Conservation (phyloP, 2,329 filamentous ascomycete genomes). For the Aspergillus novoparasiticus region DNA sequence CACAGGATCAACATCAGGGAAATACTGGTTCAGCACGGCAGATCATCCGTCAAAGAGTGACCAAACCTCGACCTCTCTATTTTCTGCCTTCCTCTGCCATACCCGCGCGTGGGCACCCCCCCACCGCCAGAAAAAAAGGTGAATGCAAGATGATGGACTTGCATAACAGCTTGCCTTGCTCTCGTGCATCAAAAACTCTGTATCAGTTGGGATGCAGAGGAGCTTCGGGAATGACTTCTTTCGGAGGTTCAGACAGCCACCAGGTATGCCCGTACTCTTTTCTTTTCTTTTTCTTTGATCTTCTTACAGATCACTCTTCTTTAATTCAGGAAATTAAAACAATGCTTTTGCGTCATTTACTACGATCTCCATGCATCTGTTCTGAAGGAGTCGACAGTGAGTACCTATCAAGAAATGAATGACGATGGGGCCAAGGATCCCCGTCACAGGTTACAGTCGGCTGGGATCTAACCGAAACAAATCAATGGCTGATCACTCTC, state of each 20-base stretch:
- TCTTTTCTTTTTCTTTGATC: background rate
- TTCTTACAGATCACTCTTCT: background rate
- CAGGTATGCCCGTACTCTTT: background rate
- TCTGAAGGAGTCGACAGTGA: background rate
- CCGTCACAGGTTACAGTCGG: conserved; percentile 16
- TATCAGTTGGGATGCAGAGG: conserved; percentile 3
- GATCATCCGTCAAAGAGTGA: conserved; percentile 18
- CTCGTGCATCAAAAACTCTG: conserved; percentile 9
- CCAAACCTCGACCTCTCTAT: conserved; percentile 16
- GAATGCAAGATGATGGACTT: conserved; percentile 10
- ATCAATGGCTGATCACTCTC: conserved; percentile 15
- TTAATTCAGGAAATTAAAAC: background rate
- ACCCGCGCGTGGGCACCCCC: conserved; percentile 7
- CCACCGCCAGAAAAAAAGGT: conserved; percentile 5
- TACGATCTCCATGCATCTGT: background rate
- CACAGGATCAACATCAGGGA: conserved; percentile 16
- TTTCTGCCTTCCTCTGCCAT: conserved; percentile 2
- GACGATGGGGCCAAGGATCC: conserved; percentile 10
- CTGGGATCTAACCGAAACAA: conserved; percentile 21
- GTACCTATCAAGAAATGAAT: background rate
- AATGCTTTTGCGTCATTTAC: background rate
- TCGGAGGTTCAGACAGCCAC: conserved; percentile 10
- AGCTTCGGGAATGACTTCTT: conserved; percentile 6
- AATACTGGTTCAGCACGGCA: conserved; percentile 17
- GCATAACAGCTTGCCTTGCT: conserved; percentile 9